These are phyloP conservation scores for Pseudopyricularia cyperi DNA, from an alignment of 2,329 filamentous ascomycete species.

Conservation along the genomic window DNA sequence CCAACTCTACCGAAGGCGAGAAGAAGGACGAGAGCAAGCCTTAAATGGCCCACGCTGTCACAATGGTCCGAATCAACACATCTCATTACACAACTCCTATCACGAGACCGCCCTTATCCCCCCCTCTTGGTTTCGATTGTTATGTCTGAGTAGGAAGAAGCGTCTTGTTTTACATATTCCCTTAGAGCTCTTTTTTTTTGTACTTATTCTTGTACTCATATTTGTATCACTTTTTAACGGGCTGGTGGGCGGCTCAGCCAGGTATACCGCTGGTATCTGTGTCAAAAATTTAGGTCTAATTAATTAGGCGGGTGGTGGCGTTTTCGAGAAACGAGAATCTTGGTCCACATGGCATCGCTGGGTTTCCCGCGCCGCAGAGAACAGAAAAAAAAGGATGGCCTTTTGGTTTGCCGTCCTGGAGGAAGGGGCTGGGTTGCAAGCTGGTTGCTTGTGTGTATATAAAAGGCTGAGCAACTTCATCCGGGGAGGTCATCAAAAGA, in stretches of 20 bases:
- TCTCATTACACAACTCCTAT: neutral
- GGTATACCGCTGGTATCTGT: constrained; percentile 9
- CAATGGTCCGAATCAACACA: constrained; percentile 5
- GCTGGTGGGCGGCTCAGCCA: constrained; percentile 14
- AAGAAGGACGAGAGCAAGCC: constrained; percentile 66
- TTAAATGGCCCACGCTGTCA: constrained; percentile 24
- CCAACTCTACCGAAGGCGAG: constrained; percentile 48
- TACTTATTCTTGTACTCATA: constrained; percentile 41
- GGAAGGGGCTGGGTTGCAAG: neutral
- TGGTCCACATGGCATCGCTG: neutral
- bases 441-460: constrained; percentile 1
- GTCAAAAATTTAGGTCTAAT: constrained; percentile 24
- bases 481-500: constrained; percentile 1
- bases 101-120: constrained; percentile 10
- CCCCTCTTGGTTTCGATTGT: constrained; percentile 12
- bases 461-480: neutral
- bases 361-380: neutral
- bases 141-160: constrained; percentile 17
- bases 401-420: neutral
- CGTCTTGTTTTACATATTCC: constrained; percentile 6
- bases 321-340: constrained; percentile 5
- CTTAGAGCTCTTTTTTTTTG: constrained; percentile 18
- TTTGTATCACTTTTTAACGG: constrained; percentile 17
- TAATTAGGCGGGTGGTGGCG: constrained; percentile 8
- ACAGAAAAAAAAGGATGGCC: neutral